phyloP scores from a whole-genome alignment of 805 yeast genomes.

The Candida michaelii region DNA sequence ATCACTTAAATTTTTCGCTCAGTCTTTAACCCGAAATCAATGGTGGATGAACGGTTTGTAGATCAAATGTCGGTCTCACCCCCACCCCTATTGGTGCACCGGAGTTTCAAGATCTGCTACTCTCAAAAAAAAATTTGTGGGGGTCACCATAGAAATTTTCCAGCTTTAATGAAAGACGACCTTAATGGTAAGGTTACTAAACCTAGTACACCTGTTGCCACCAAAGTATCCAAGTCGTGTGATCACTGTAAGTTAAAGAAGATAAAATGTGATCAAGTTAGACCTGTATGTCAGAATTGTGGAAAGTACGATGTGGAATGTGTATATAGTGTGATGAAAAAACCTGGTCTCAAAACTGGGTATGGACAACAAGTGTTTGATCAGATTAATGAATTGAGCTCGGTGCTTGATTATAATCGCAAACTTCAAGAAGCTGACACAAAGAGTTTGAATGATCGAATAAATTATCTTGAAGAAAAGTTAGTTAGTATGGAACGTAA shows the following conservation, averaged over 20 bases:
- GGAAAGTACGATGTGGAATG: constrained; percentile 13
- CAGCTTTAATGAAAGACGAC: constrained; percentile 1
- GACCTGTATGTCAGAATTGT: constrained; percentile 17
- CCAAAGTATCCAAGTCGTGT: constrained; percentile 16
- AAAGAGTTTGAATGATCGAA: constrained; percentile 1
- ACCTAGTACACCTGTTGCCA: constrained; percentile 5
- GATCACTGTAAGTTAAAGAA: constrained; percentile 18
- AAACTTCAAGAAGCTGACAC: constrained; percentile 12
- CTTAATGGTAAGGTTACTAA: constrained; percentile 4
- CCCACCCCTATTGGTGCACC: background rate
- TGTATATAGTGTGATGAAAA: constrained; percentile 18
- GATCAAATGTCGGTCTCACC: background rate
- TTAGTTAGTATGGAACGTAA: background rate
- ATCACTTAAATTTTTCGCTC: background rate
- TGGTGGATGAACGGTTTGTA: background rate
- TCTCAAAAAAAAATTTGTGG: constrained; percentile 3
- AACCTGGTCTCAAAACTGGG: constrained; percentile 20
- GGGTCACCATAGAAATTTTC: constrained; percentile 1
- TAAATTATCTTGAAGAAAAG: constrained; percentile 1
- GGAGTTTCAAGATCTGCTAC: background rate
- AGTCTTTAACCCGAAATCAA: background rate
- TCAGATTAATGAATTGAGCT: constrained; percentile 7
- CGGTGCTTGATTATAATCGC: constrained; percentile 5
- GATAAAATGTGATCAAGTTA: constrained; percentile 17
- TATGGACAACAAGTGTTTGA: constrained; percentile 20